Evolutionary conservation across 768 basidiomycete species (phyloP), one percentile per base, ranked within the genome.

Genomic region (Gymnopilus junonius): DNA sequence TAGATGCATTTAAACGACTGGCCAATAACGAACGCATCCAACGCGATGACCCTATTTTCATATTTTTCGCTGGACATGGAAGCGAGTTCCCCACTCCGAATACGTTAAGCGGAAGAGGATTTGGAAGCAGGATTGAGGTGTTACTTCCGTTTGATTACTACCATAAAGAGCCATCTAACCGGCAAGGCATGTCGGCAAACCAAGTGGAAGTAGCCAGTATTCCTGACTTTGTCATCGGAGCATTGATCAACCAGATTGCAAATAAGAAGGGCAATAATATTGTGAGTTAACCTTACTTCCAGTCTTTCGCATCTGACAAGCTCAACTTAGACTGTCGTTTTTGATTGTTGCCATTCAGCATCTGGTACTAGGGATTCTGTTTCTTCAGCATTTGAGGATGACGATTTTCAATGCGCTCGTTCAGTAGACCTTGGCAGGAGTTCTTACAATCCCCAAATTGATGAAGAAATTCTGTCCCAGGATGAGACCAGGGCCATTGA

Each of bases 201-300:
- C 35, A 35, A 14, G 35, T 12, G 11, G 35, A 35, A 12, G 11
- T 35, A 4, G 3, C 11, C 4, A 12, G 11, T 35, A 42, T 42
- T 42, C 40, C 40, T 42, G 40, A 42, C n/a, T 20, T 17, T 20
- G n/a, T 42, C 17, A n/a, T 42, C 7, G 40, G 40, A n/a, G 4
- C 17, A 5, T 14, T 48, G 46, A 10, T 48, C 23, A 15, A 10
- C 46, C 11, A 23, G 27, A 48, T 48, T 17, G 46, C 46, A 2
- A 23, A 48, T 11, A 27, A 42, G 11, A 57, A 57, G 29, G 55
- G 55, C 14, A 42, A 57, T 43, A 57, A 57, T 21, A 57, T 57
- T 1, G 55, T 57, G n/a, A 43, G 55, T 11, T 11, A 4, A 17
- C 15, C 15, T 42, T 42, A 7, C 10, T 42, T 0, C 17, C 11